These are phyloP conservation scores for Aquanectria penicillioides DNA, from an alignment of 2,329 filamentous ascomycete species.

Conservation along the genomic window DNA sequence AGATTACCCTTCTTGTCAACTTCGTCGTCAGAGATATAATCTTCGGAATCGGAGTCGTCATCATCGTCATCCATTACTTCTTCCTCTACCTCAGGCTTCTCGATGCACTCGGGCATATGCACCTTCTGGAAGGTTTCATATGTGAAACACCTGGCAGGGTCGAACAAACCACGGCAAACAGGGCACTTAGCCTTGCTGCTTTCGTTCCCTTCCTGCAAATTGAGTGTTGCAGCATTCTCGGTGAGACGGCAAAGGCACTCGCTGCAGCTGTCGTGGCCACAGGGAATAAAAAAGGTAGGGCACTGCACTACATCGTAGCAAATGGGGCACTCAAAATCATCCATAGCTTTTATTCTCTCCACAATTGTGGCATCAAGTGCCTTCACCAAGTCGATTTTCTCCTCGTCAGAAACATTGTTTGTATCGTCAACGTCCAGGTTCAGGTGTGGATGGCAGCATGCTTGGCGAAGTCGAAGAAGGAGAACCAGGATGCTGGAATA, in stretches of 20 bases:
- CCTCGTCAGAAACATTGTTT: slow-evolving; percentile 50
- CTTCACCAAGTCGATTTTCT: slow-evolving; percentile 71
- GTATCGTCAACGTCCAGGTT: slow-evolving; percentile 49
- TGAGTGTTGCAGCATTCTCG: slow-evolving; percentile 65
- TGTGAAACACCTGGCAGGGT: slow-evolving; percentile 77
- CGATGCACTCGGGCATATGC: slow-evolving; percentile 67
- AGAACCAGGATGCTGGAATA: slow-evolving; percentile 86
- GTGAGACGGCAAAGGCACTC: slow-evolving; percentile 79
- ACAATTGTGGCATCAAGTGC: slow-evolving; percentile 69
- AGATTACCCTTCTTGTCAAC: slow-evolving; percentile 54
- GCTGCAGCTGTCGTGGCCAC: slow-evolving; percentile 81
- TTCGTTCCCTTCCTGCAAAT: slow-evolving; percentile 70
- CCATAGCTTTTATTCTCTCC: slow-evolving; percentile 66
- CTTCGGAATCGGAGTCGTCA: slow-evolving; percentile 39
- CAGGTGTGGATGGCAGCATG: slow-evolving; percentile 56
- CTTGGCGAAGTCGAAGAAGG: slow-evolving; percentile 83
- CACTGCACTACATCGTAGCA: slow-evolving; percentile 82
- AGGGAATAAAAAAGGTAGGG: slow-evolving; percentile 82
- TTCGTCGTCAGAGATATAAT: slow-evolving; percentile 47
- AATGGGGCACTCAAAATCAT: slow-evolving; percentile 81
- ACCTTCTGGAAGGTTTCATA: slow-evolving; percentile 78
- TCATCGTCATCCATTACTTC: slow-evolving; percentile 46
- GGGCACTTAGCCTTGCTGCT: slow-evolving; percentile 72
- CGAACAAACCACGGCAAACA: slow-evolving; percentile 75
- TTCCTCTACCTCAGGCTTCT: slow-evolving; percentile 50